Conservation (phyloP, 139 green algal species). For the Chlamydomonas sp. region DNA sequence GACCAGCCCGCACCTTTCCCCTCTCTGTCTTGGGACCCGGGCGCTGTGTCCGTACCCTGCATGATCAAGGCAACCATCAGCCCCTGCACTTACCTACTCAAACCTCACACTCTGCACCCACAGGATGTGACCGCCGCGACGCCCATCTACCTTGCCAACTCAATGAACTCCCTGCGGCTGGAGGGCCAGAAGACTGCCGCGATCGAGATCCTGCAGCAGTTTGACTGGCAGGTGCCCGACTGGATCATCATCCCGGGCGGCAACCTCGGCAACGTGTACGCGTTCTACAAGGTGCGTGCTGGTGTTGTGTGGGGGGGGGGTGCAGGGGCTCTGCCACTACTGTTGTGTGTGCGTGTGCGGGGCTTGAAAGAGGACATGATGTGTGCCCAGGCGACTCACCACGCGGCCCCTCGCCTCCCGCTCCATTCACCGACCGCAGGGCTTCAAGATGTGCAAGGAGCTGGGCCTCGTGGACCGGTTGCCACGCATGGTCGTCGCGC, state of each 20-base stretch:
- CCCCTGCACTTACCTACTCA: slow-evolving; percentile 1
- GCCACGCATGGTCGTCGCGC: slow-evolving; percentile 78
- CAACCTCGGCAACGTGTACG: slow-evolving; percentile 99
- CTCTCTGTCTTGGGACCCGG: too few species aligned
- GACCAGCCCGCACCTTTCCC: too few species aligned
- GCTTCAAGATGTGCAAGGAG: slow-evolving; percentile 74
- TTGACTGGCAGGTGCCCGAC: slow-evolving; percentile 98
- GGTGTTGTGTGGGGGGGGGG: slow-evolving; percentile 22
- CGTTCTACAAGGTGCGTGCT: slow-evolving; percentile 88
- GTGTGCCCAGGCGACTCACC: too few species aligned
- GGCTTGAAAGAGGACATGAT: too few species aligned
- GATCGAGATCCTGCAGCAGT: slow-evolving; percentile 99
- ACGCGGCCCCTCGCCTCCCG: not conserved
- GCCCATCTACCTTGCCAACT: slow-evolving; percentile 99
- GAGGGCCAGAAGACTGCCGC: slow-evolving; percentile 99
- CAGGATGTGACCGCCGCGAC: slow-evolving; percentile 78
- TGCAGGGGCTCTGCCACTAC: too few species aligned
- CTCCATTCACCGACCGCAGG: slow-evolving; percentile 18
- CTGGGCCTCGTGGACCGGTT: slow-evolving; percentile 87
- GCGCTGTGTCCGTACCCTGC: not conserved
- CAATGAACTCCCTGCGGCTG: slow-evolving; percentile 94
- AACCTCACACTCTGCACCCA: too few species aligned
- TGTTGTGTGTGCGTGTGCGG: too few species aligned
- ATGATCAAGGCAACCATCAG: not conserved
- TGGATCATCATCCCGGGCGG: slow-evolving; percentile 97